Conservation (phyloP, 78 protist species). For the Fonticula alba region DNA sequence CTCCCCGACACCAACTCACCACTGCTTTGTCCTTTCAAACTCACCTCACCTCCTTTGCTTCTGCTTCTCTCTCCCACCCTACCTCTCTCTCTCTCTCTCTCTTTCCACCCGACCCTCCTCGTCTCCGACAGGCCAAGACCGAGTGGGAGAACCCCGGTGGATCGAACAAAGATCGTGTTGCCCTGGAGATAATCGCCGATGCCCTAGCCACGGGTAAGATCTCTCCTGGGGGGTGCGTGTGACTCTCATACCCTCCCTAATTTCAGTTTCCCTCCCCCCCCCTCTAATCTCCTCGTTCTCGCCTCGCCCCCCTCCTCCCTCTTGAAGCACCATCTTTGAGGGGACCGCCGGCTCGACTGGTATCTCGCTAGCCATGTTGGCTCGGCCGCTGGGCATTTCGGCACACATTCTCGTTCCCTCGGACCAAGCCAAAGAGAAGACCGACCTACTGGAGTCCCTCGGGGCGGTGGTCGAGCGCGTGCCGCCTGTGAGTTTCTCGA, state of each 20-base stretch:
- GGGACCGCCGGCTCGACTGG: slow-evolving; percentile 64
- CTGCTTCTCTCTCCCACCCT: too few relatives aligned
- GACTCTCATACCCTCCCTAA: slow-evolving; percentile 10
- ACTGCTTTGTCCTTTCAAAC: too few relatives aligned
- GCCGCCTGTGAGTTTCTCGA: slow-evolving; percentile 25
- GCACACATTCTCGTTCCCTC: slow-evolving; percentile 34
- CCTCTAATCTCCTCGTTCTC: slow-evolving; percentile 20
- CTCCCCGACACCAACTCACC: too few relatives aligned
- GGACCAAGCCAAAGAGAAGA: slow-evolving; percentile 37
- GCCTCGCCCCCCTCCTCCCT: background rate
- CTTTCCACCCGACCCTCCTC: too few relatives aligned
- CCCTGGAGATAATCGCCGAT: background rate
- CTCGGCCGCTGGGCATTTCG: slow-evolving; percentile 31
- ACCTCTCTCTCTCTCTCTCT: too few relatives aligned
- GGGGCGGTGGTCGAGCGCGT: slow-evolving; percentile 39
- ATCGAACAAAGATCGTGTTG: slow-evolving; percentile 30
- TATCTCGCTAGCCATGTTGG: slow-evolving; percentile 34
- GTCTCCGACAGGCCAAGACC: slow-evolving; percentile 33
- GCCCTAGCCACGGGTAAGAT: background rate
- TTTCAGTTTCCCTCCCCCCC: too few relatives aligned
- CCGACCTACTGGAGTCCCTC: slow-evolving; percentile 15
- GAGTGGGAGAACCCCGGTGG: slow-evolving; percentile 49
- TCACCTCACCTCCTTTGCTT: too few relatives aligned
- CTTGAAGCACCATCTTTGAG: slow-evolving; percentile 29
- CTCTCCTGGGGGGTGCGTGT: background rate